Evolutionary conservation across 495 filamentous ascomycete genomes (phyloP).

Genomic region (Margaritispora aquatica): DNA sequence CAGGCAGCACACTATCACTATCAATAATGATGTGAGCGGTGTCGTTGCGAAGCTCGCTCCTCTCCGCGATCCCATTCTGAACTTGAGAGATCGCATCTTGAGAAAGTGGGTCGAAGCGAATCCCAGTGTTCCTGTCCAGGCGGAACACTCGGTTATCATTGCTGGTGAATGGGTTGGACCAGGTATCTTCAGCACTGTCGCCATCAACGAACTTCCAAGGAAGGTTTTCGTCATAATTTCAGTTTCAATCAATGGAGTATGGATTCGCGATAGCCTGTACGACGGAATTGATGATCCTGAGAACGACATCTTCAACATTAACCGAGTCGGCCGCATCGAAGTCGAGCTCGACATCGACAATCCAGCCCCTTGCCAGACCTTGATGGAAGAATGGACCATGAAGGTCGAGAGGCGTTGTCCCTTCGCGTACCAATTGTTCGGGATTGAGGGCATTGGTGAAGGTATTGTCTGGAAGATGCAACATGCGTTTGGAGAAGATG

Average conservation of each 20-base stretch:
- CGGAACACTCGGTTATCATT: slow-evolving; percentile 21
- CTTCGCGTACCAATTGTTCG: slow-evolving; percentile 15
- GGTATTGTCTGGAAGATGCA: slow-evolving; percentile 27
- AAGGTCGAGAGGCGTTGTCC: slow-evolving; percentile 28
- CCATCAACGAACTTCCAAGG: slow-evolving; percentile 16
- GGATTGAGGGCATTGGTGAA: slow-evolving; percentile 26
- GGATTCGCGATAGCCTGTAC: slow-evolving; percentile 23
- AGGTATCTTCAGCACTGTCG: slow-evolving; percentile 29
- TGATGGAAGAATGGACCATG: slow-evolving; percentile 17
- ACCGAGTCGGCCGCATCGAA: slow-evolving; percentile 23
- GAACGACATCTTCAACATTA: slow-evolving; percentile 27
- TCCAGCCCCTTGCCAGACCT: slow-evolving; percentile 2
- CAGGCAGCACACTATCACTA: slow-evolving; percentile 17
- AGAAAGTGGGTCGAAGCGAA: slow-evolving; percentile 15
- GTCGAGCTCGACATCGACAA: slow-evolving; percentile 17
- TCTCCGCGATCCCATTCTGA: background rate
- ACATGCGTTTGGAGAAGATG: background rate
- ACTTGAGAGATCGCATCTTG: slow-evolving; percentile 9
- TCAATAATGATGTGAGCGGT: slow-evolving; percentile 20
- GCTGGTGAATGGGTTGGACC: slow-evolving; percentile 32
- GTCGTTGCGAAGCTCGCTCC: slow-evolving; percentile 8
- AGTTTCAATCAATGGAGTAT: slow-evolving; percentile 24
- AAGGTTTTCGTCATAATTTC: slow-evolving; percentile 28
- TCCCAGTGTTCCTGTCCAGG: slow-evolving; percentile 7
- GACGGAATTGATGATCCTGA: slow-evolving; percentile 19